Percentiles rank a stretch among this genome's conserved stretches.
These are phyloP conservation scores for Lindgomyces ingoldianus DNA, from an alignment of 495 filamentous ascomycete genomes.

Conservation along the genomic window DNA sequence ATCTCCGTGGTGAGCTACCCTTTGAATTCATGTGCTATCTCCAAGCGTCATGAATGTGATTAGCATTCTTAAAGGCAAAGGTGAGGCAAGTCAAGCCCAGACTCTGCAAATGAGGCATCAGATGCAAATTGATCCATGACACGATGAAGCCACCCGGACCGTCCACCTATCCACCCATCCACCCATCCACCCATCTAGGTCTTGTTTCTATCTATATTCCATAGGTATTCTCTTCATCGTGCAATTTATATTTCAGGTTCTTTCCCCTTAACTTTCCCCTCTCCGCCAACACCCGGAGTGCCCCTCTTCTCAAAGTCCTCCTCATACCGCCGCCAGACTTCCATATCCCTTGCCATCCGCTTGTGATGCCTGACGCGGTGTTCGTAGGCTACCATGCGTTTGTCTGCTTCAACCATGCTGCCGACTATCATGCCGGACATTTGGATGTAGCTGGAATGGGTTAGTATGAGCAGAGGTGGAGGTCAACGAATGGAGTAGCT, in stretches of 20 bases:
- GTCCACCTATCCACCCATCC: background rate
- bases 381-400: conserved; percentile 69
- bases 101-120: background rate
- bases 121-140: background rate
- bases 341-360: conserved; percentile 61
- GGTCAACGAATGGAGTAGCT: background rate
- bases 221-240: background rate
- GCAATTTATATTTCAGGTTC: conserved; percentile 17
- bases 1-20: no score
- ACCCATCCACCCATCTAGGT: background rate
- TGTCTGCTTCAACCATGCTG: conserved; percentile 80
- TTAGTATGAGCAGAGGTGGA: background rate
- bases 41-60: no score
- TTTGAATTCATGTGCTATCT: no score
- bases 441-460: conserved; percentile 66
- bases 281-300: conserved; percentile 38
- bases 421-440: conserved; percentile 87
- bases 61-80: background rate
- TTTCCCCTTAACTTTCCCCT: conserved; percentile 34
- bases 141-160: background rate
- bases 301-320: conserved; percentile 37
- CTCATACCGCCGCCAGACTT: conserved; percentile 58
- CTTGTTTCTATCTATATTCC: background rate
- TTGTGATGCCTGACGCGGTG: conserved; percentile 63
- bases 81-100: no score